phyloP scores from a whole-genome alignment of 495 filamentous ascomycete genomes.

The Xylaria nigripes region DNA sequence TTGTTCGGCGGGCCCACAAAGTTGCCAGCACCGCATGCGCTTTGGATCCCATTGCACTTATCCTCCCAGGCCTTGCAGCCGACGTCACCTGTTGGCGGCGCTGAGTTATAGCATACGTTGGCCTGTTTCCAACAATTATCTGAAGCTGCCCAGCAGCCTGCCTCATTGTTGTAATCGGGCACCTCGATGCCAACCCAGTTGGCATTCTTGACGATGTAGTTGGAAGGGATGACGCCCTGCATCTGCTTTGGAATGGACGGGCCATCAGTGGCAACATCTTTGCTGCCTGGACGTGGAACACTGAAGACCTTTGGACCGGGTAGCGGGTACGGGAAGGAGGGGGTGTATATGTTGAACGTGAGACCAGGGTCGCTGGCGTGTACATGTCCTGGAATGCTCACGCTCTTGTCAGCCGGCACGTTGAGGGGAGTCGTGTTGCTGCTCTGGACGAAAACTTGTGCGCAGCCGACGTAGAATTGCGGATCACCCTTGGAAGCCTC shows the following conservation, averaged over 20 bases:
- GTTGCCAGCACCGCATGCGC: constrained; percentile 37
- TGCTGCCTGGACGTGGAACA: constrained; percentile 13
- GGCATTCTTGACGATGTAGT: constrained; percentile 54
- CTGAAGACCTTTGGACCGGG: constrained; percentile 51
- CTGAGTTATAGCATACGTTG: constrained; percentile 45
- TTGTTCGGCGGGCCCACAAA: constrained; percentile 53
- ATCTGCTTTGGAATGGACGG: constrained; percentile 22
- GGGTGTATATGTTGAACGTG: constrained; percentile 54
- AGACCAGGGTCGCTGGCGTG: constrained; percentile 42
- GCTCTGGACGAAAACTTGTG: constrained; percentile 55
- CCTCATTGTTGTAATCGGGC: constrained; percentile 40
- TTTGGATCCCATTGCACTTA: constrained; percentile 48
- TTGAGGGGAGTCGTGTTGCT: constrained; percentile 28
- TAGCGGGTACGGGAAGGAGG: constrained; percentile 42
- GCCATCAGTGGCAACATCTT: not conserved
- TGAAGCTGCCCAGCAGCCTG: constrained; percentile 50
- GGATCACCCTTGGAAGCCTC: constrained; percentile 51
- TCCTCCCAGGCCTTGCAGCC: constrained; percentile 52
- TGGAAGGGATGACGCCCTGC: constrained; percentile 39
- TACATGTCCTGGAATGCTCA: constrained; percentile 60
- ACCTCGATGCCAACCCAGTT: constrained; percentile 65
- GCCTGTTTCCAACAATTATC: constrained; percentile 52
- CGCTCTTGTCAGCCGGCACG: constrained; percentile 35
- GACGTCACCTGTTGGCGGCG: constrained; percentile 48
- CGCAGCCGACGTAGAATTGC: constrained; percentile 62